These are phyloP conservation scores for maize (Zea mays) DNA, from an alignment of 176 grass and related monocot genomes.

Conservation along the genomic window DNA sequence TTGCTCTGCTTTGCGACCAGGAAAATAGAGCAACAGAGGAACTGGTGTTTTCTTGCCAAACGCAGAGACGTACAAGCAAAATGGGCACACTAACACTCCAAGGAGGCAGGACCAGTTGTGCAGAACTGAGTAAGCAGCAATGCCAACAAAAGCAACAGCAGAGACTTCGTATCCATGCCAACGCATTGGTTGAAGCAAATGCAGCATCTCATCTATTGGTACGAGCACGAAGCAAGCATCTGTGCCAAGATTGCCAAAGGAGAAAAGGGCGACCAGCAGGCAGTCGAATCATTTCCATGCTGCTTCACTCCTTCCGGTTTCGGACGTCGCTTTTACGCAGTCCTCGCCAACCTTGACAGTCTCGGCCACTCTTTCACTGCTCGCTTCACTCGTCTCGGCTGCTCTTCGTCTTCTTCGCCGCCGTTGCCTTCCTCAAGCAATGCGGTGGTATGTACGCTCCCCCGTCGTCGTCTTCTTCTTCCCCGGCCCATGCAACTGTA, in stretches of 20 bases:
- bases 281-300: constrained; percentile 42
- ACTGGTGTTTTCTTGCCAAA: constrained; percentile 12
- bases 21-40: not conserved
- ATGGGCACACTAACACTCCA: not conserved
- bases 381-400: constrained; percentile 20
- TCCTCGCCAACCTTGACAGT: not conserved
- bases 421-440: constrained; percentile 24
- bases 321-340: not conserved
- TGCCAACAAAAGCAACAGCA: constrained; percentile 4
- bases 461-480: not conserved
- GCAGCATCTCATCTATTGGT: not conserved
- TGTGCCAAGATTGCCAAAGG: constrained; percentile 82
- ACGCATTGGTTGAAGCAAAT: not conserved
- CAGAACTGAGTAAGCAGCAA: not conserved
- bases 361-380: not conserved
- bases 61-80: not conserved
- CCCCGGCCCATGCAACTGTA: not conserved
- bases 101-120: not conserved
- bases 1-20: not conserved
- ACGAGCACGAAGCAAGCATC: constrained; percentile 73
- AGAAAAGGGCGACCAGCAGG: constrained; percentile 35
- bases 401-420: constrained; percentile 33
- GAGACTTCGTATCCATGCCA: not conserved
- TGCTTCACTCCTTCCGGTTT: not conserved
- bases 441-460: constrained; percentile 40